Evolutionary conservation across 306 rosid species (phyloP).

Genomic region (Sindora glabra): DNA sequence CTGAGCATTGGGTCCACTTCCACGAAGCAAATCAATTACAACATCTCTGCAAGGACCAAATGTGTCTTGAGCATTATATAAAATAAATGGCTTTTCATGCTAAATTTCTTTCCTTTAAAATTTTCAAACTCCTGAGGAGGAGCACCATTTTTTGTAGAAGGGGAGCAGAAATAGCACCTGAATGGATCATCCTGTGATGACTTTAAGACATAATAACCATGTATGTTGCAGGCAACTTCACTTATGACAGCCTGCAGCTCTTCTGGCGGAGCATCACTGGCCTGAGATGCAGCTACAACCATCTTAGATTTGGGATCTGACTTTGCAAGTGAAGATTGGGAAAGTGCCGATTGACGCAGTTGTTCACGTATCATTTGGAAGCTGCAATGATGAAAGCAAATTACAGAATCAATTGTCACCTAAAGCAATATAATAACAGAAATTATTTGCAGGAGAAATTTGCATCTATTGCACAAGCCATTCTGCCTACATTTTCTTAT

Average conservation of each 20-base stretch:
- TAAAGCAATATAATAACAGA: constrained; percentile 1
- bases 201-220: constrained; percentile 60
- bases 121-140: background rate
- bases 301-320: constrained; percentile 58
- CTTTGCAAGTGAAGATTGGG: constrained; percentile 40
- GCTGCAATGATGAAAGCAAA: constrained; percentile 38
- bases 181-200: constrained; percentile 64
- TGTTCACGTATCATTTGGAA: constrained; percentile 65
- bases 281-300: constrained; percentile 48
- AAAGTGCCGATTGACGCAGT: constrained; percentile 54
- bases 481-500: background rate
- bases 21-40: constrained; percentile 64
- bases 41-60: constrained; percentile 55
- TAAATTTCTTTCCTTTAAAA: background rate
- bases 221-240: constrained; percentile 60
- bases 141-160: background rate
- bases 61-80: background rate
- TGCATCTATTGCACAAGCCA: background rate
- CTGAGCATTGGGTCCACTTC: constrained; percentile 47
- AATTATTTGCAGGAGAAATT: background rate
- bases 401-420: constrained; percentile 19
- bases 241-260: constrained; percentile 58
- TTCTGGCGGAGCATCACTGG: constrained; percentile 49
- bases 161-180: constrained; percentile 36
- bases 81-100: background rate